Evolutionary conservation across 768 basidiomycete genomes (phyloP), one percentile per base, ranked within the genome.

Genomic region (Lentinula guzmanii): DNA sequence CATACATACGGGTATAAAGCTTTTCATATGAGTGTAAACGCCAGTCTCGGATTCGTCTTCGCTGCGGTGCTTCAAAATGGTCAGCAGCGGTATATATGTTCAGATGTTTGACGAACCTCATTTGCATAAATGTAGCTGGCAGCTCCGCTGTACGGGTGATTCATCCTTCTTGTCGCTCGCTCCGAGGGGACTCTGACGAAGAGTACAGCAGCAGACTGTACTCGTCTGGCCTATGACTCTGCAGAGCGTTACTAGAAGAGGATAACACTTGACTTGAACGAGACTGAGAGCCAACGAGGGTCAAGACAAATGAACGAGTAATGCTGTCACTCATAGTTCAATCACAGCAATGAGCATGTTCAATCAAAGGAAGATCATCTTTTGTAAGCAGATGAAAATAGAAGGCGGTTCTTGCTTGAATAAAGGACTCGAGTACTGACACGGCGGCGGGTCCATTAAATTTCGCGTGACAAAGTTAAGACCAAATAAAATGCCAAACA

Each of bases 121-220:
- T 70, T 73, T 8, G 70, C 72, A 61, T 73, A 72, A 31, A 75
- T 73, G 53, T 75, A 75, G 51, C 72, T 67, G 7, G 72, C 71
- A 2, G 70, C 61, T n/a, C 70, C 70, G 59, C 69, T 72, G 57
- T 75, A 75, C 16, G 74, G 72, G 62, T 75, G 72, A 39, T 57
- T 67, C 71, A 75, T 72, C 28, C 43, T 34, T 21, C 39, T 56
- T 34, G 18, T 21, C 18, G 21, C 21, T 24, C 21, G 9, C 7
- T 13, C 46, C 3, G n/a, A 15, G 16, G 8, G 43, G 15, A 45
- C 7, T 16, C 7, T 7, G 43, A 8, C 4, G n/a, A 45, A 45
- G 43, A 45, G 43, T 45, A n/a, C 43, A 45, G n/a, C 43, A 45
- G 43, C n/a, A 45, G 37, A 18, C n/a, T 45, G n/a, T n/a, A 18